phyloP scores from a whole-genome alignment of 2,329 filamentous ascomycete species.

The Cadophora gregata region DNA sequence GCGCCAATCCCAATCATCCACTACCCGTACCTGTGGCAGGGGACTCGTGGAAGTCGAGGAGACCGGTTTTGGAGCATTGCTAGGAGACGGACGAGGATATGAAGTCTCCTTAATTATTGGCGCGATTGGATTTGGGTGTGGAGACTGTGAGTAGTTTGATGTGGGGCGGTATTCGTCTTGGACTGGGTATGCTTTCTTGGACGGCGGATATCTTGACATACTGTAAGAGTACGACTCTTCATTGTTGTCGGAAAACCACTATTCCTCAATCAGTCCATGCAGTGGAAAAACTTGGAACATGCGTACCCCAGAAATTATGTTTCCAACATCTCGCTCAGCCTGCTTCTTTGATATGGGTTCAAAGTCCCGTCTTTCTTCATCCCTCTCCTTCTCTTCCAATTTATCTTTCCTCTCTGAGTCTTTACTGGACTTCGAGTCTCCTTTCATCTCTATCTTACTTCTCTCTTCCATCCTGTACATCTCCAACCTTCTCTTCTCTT shows the following conservation, averaged over 20 bases:
- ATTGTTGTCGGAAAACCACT: not conserved
- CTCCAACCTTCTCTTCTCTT: not conserved
- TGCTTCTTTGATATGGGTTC: not conserved
- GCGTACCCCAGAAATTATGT: not conserved
- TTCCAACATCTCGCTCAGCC: not conserved
- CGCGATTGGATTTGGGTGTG: not conserved
- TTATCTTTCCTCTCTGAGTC: not conserved
- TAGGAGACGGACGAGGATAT: not conserved
- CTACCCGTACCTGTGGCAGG: not conserved
- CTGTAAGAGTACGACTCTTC: not conserved
- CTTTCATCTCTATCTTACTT: not conserved
- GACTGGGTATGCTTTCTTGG: not conserved
- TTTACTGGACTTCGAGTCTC: not conserved
- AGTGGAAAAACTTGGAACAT: not conserved
- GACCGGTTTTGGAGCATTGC: not conserved
- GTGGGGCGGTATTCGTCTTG: not conserved
- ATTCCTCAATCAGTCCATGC: not conserved
- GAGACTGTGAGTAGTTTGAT: not conserved
- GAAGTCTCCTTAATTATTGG: not conserved
- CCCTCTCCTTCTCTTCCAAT: not conserved
- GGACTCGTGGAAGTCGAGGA: not conserved
- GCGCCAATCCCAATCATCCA: slow-evolving; percentile 24
- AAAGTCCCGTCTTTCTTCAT: not conserved
- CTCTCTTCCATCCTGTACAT: not conserved
- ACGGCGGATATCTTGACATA: not conserved